Evolutionary conservation across 495 filamentous ascomycete genomes (phyloP), one percentile per base, ranked within the genome.

Genomic region (Aspergillus baeticus): DNA sequence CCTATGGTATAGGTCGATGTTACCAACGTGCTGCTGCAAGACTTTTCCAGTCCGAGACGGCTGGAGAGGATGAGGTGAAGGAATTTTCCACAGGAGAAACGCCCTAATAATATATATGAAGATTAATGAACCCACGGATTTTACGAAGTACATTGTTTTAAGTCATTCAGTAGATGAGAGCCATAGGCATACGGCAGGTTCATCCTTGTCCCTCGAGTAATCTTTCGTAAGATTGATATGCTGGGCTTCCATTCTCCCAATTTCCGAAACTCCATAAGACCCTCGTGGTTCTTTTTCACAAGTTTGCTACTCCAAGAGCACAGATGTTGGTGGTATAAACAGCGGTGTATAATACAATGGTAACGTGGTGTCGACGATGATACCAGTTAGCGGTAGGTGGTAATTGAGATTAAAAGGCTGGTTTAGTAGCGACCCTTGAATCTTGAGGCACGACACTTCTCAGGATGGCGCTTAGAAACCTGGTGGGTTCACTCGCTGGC

Each of bases 401-500:
- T 50, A 53, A 42, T 54, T 8, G 46, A 47, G 51, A 39, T 44
- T 23, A 47, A 55, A 48, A 2, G 33, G 49, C 41, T 39, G 45
- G 41, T 52, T 13, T 46, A 26, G 6, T 48, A n/a, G 26, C 26
- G 26, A 29, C 26, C 8, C 26, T n/a, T 29, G 26, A 29, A 8
- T 3, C 26, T 29, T 8, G 26, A 29, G 8, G 26, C 26, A 4
- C 26, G n/a, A n/a, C 26, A 29, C 26, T 3, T 3, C 26, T 4
- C 26, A 29, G 26, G 20, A 51, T 44, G 31, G 21, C 37, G 56
- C 56, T 84, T 86, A 97, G 70, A 92, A 97, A 64, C 92, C 92
- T 45, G 92, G 92, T 45, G 92, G 92, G 74, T 97, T 97, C 62
- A 97, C 63, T 70, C 92, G 80, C 73, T 97, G 92, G 54, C 88